Conservation (phyloP, 768 basidiomycete genomes). For the Galerina sulciceps region DNA sequence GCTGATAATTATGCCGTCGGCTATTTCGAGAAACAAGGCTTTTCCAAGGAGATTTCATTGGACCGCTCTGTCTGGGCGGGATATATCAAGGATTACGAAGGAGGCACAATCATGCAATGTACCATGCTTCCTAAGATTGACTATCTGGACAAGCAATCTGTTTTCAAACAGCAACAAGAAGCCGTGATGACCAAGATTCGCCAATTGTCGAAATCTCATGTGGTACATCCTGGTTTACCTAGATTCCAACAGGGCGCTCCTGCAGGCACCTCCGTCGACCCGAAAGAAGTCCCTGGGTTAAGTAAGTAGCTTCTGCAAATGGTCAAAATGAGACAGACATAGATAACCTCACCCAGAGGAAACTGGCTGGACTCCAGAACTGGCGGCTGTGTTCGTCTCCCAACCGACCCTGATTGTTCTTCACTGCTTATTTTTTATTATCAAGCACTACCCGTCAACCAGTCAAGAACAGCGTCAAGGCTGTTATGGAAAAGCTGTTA, state of each 20-base stretch:
- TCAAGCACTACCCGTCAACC: conserved; percentile 38
- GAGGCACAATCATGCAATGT: conserved; percentile 99
- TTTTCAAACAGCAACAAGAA: conserved; percentile 82
- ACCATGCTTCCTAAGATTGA: conserved; percentile 92
- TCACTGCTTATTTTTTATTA: neutral
- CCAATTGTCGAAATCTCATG: conserved; percentile 82
- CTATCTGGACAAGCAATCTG: conserved; percentile 81
- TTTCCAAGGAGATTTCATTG: conserved; percentile 96
- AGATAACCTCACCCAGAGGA: conserved; percentile 57
- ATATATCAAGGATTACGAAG: conserved; percentile 99
- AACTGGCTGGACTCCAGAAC: conserved; percentile 89
- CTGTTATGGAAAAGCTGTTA: conserved; percentile 73
- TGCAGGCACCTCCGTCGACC: conserved; percentile 60
- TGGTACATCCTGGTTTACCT: conserved; percentile 79
- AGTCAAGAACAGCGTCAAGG: conserved; percentile 57
- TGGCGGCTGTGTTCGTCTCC: conserved; percentile 67
- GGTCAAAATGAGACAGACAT: neutral
- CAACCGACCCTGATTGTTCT: neutral
- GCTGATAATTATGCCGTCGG: conserved; percentile 99
- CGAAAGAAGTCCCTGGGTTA: conserved; percentile 86
- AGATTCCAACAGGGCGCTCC: conserved; percentile 69
- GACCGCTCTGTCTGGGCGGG: conserved; percentile 93
- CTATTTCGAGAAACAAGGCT: conserved; percentile 99
- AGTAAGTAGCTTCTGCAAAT: conserved; percentile 47
- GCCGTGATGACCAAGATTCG: conserved; percentile 90